Evolutionary conservation across 2,329 filamentous ascomycete genomes (phyloP).

Genomic region (Trichophyton schoenleinii): DNA sequence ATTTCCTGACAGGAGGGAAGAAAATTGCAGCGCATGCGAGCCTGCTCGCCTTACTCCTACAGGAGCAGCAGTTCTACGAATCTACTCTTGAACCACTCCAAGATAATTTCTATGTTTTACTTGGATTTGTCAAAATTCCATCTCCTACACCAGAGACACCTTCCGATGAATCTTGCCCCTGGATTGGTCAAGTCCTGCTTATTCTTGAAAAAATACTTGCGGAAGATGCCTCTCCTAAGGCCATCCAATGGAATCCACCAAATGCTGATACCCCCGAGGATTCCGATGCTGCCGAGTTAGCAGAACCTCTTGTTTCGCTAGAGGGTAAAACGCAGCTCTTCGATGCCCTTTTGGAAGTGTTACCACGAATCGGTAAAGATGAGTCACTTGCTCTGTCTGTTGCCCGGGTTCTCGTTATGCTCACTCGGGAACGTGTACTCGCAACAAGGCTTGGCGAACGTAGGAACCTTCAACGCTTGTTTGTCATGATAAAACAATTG

Average conservation of each 20-base stretch:
- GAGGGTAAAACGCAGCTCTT: constrained; percentile 62
- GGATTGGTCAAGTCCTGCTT: constrained; percentile 81
- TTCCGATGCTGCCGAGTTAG: constrained; percentile 41
- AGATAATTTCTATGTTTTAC: constrained; percentile 61
- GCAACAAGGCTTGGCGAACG: constrained; percentile 71
- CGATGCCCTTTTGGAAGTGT: constrained; percentile 63
- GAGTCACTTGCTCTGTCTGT: constrained; percentile 72
- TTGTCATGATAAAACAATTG: constrained; percentile 91
- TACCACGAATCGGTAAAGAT: constrained; percentile 80
- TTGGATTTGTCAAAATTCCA: constrained; percentile 62
- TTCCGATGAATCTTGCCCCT: constrained; percentile 70
- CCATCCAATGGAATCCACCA: constrained; percentile 57
- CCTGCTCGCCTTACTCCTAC: constrained; percentile 73
- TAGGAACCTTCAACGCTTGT: constrained; percentile 76
- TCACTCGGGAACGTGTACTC: constrained; percentile 66
- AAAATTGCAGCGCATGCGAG: constrained; percentile 88
- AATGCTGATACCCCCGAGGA: constrained; percentile 30
- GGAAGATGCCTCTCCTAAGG: constrained; percentile 69
- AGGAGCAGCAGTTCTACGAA: constrained; percentile 68
- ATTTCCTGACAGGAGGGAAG: constrained; percentile 43
- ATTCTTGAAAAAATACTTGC: constrained; percentile 84
- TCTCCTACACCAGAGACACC: constrained; percentile 45
- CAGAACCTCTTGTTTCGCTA: constrained; percentile 49
- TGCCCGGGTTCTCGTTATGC: constrained; percentile 68
- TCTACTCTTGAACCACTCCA: constrained; percentile 62